Evolutionary conservation across 192 early-diverging fungal genomes (phyloP).

Genomic region (Linnemannia zychae): DNA sequence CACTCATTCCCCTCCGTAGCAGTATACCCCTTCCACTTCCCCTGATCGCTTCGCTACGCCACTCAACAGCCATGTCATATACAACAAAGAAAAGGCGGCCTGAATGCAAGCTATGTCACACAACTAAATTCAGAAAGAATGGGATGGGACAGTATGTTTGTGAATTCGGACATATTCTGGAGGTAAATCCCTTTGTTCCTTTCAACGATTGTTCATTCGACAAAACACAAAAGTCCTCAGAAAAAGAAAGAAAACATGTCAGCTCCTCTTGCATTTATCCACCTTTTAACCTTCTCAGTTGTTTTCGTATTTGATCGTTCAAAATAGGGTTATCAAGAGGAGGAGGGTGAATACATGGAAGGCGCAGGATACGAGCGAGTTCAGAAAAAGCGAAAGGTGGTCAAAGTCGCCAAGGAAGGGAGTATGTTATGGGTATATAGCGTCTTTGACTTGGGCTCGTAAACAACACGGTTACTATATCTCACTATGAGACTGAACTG

Average conservation of each 20-base stretch:
- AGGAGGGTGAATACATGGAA: constrained; percentile 32
- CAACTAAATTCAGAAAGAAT: constrained; percentile 35
- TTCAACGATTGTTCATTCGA: background rate
- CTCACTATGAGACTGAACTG: background rate
- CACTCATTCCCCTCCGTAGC: background rate
- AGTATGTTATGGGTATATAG: background rate
- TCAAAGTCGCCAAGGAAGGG: background rate
- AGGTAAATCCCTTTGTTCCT: constrained; percentile 13
- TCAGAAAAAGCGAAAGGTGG: constrained; percentile 6
- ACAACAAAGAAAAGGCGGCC: constrained; percentile 21
- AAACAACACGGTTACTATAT: background rate
- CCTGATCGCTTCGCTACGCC: background rate
- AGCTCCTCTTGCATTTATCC: too few relatives aligned
- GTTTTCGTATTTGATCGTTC: too few relatives aligned
- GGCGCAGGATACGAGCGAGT: constrained; percentile 13
- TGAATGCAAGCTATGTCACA: constrained; percentile 28
- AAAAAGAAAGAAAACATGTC: too few relatives aligned
- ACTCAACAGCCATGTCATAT: background rate
- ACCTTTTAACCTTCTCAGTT: too few relatives aligned
- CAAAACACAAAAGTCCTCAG: too few relatives aligned
- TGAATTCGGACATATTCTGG: constrained; percentile 35
- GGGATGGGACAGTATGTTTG: constrained; percentile 34
- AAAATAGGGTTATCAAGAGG: constrained; percentile 45
- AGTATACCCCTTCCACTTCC: background rate
- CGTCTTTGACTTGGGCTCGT: too few relatives aligned